phyloP scores from a whole-genome alignment of 495 filamentous ascomycete genomes.

The Hypoxylon cercidicola region DNA sequence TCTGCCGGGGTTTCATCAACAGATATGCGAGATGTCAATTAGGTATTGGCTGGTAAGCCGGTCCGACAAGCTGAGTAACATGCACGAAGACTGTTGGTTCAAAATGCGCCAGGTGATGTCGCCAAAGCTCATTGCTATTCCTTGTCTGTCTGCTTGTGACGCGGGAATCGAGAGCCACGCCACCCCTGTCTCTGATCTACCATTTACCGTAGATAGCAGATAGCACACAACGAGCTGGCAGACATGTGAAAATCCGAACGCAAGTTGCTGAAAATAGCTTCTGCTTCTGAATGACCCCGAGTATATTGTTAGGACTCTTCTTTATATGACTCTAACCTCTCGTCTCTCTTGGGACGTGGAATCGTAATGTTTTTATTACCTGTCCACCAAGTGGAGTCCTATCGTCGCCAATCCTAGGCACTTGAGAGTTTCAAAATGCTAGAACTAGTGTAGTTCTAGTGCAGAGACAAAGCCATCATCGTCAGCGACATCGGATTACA shows the following conservation, averaged over 20 bases:
- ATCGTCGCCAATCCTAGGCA: constrained; percentile 23
- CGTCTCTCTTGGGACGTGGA: background rate
- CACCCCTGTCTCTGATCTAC: constrained; percentile 12
- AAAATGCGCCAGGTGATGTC: constrained; percentile 36
- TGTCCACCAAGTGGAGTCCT: constrained; percentile 15
- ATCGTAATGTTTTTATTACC: background rate
- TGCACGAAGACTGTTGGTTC: constrained; percentile 28
- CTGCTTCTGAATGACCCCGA: too few species aligned
- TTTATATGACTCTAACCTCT: constrained; percentile 2
- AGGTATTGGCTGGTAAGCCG: constrained; percentile 18
- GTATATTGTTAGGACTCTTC: background rate
- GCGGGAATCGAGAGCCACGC: constrained; percentile 32
- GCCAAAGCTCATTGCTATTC: constrained; percentile 29
- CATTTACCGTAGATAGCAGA: constrained; percentile 11
- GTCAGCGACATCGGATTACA: constrained; percentile 41
- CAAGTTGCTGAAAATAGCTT: background rate
- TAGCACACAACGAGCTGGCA: constrained; percentile 1
- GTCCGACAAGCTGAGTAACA: constrained; percentile 29
- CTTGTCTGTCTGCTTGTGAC: too few species aligned
- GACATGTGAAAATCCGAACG: background rate
- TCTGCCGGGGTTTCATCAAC: constrained; percentile 37
- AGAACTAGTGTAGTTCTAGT: background rate
- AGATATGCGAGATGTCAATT: constrained; percentile 33
- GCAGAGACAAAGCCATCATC: constrained; percentile 4
- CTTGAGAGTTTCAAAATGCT: constrained; percentile 19